A percentile compares a stretch with the other conserved stretches of the same genome.
phyloP scores from a whole-genome alignment of 768 basidiomycete species.

The Boletus coccyginus region DNA sequence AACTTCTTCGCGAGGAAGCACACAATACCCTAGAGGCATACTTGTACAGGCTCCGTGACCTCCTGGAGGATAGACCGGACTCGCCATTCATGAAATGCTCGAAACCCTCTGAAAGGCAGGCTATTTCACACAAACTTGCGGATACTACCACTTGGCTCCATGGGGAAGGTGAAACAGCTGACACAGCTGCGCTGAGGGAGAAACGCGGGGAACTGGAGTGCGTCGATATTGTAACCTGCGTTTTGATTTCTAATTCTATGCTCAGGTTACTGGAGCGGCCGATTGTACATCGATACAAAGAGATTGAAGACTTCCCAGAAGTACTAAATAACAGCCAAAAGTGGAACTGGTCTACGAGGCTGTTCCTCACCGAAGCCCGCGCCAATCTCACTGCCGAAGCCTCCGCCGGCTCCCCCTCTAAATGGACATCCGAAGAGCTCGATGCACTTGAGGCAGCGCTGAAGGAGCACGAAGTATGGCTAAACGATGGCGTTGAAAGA shows the following conservation, averaged over 20 bases:
- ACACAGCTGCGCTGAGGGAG: slow-evolving; percentile 68
- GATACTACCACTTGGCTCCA: slow-evolving; percentile 80
- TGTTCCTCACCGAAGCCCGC: slow-evolving; percentile 84
- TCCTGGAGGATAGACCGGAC: slow-evolving; percentile 62
- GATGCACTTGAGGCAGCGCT: slow-evolving; percentile 73
- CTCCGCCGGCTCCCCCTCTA: slow-evolving; percentile 58
- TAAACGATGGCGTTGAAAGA: slow-evolving; percentile 75
- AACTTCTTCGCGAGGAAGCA: slow-evolving; percentile 82
- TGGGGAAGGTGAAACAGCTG: slow-evolving; percentile 80
- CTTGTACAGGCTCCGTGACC: slow-evolving; percentile 85
- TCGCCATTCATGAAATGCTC: slow-evolving; percentile 88
- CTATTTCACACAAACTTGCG: slow-evolving; percentile 64
- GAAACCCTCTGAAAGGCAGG: slow-evolving; percentile 62
- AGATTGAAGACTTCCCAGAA: slow-evolving; percentile 82
- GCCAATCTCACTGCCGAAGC: slow-evolving; percentile 69
- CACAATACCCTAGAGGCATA: slow-evolving; percentile 90
- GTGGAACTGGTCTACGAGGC: slow-evolving; percentile 82
- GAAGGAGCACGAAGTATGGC: slow-evolving; percentile 81
- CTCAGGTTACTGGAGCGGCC: slow-evolving; percentile 73
- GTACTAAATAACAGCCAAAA: slow-evolving; percentile 80
- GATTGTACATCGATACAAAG: slow-evolving; percentile 83
- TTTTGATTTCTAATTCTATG: slow-evolving; percentile 3
- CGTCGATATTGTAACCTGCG: slow-evolving; percentile 26
- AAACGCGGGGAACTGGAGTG: slow-evolving; percentile 84
- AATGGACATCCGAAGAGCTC: slow-evolving; percentile 87